A percentile compares a stretch with the other conserved stretches of the same genome.
Evolutionary conservation across 345 rosid genomes (phyloP).

Genomic region (Populus pruinosa): DNA sequence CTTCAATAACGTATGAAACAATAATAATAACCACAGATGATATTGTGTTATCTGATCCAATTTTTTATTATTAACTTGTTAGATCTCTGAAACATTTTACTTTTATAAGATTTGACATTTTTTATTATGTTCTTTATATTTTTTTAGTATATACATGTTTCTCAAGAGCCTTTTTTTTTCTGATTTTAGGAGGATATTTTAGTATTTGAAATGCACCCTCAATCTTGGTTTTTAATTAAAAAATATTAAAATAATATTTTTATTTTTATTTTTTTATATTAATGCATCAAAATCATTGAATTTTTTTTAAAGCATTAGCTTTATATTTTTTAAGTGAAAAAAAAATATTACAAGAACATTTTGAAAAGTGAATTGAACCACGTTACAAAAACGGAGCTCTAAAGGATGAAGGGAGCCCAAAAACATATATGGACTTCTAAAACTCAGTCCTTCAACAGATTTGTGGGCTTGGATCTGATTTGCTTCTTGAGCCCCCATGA

Average conservation of each 20-base stretch:
- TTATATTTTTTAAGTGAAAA: too few relatives aligned
- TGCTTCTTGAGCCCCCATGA: background rate
- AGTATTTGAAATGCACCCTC: background rate
- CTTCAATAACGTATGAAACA: background rate
- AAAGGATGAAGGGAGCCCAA: too few relatives aligned
- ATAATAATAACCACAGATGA: rapidly evolving
- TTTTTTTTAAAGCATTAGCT: too few relatives aligned
- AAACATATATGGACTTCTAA: too few relatives aligned
- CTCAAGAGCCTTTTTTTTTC: rapidly evolving
- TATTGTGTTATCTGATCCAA: background rate
- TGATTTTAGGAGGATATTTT: background rate
- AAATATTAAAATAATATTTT: too few relatives aligned
- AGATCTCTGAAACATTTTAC: background rate
- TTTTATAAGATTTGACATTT: background rate
- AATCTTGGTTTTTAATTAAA: background rate
- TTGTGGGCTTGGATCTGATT: background rate
- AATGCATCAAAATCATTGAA: too few relatives aligned
- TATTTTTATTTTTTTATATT: too few relatives aligned
- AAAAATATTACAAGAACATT: too few relatives aligned
- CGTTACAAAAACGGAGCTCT: too few relatives aligned
- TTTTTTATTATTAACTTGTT: background rate
- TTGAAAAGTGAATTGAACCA: too few relatives aligned
- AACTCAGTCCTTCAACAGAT: too few relatives aligned
- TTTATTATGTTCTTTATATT: rapidly evolving
- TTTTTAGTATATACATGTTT: background rate